These are phyloP conservation scores for Penicillium cinerascens DNA, from an alignment of 495 filamentous ascomycete species.

Conservation along the genomic window DNA sequence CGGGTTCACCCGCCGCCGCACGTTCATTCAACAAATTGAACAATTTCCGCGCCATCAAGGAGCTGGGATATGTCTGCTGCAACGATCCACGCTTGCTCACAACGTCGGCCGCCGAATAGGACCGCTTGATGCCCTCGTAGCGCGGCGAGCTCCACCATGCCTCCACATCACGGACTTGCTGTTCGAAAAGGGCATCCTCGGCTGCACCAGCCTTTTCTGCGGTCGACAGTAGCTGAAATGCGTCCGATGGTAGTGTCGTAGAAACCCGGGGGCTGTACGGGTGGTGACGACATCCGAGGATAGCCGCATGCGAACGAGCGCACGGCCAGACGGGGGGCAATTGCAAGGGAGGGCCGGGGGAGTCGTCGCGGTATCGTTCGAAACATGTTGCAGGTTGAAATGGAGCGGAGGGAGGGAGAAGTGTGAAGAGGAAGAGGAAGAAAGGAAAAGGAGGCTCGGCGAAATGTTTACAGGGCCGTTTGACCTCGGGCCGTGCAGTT, in stretches of 20 bases:
- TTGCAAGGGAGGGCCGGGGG: conserved; percentile 27
- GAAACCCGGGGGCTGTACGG: conserved; percentile 55
- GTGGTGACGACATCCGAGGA: conserved; percentile 41
- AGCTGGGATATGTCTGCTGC: conserved; percentile 84
- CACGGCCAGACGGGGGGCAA: conserved; percentile 25
- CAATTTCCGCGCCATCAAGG: conserved; percentile 88
- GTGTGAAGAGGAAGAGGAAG: not conserved
- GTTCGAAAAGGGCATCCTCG: conserved; percentile 77
- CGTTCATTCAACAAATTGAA: conserved; percentile 81
- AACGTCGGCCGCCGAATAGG: conserved; percentile 86
- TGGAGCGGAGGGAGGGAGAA: not conserved
- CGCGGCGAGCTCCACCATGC: conserved; percentile 83
- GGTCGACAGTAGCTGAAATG: conserved; percentile 76
- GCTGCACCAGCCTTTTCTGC: conserved; percentile 66
- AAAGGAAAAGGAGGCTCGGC: not conserved
- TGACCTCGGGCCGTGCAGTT: conserved; percentile 15
- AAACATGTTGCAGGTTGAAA: conserved; percentile 25
- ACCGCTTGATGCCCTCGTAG: conserved; percentile 83
- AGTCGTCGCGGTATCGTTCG: conserved; percentile 35
- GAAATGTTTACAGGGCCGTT: not conserved
- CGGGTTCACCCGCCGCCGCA: conserved; percentile 71
- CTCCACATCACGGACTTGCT: conserved; percentile 77
- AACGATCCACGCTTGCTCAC: conserved; percentile 88
- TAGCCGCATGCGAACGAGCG: conserved; percentile 44
- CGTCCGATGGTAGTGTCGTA: conserved; percentile 58